Evolutionary conservation across 192 early-diverging fungal genomes (phyloP).

Genomic region (Polychytrium aggregatum): DNA sequence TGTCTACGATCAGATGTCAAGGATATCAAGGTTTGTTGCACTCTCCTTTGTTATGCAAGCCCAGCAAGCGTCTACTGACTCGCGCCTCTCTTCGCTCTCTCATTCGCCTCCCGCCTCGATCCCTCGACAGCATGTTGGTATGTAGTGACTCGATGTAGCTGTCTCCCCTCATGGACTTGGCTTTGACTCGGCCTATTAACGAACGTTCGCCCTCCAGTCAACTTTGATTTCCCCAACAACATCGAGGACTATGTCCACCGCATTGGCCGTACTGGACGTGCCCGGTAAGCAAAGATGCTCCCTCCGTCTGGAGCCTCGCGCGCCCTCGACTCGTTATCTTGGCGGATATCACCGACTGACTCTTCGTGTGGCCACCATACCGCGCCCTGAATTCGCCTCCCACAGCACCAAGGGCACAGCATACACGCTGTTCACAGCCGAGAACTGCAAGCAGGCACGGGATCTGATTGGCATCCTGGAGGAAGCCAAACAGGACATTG

Average conservation of each 20-base stretch:
- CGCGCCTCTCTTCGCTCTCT: no score
- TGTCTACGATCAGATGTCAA: conserved; percentile 34
- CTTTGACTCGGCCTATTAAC: conserved; percentile 13
- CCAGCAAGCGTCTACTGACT: no score
- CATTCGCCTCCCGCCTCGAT: no score
- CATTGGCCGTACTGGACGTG: conserved; percentile 59
- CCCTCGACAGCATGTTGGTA: no score
- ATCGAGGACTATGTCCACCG: conserved; percentile 87
- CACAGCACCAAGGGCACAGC: conserved; percentile 38
- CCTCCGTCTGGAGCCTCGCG: no score
- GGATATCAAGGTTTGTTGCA: conserved; percentile 30
- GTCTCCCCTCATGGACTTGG: no score
- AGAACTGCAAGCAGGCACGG: conserved; percentile 38
- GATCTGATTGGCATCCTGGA: conserved; percentile 40
- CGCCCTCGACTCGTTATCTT: no score
- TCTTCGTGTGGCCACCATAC: no score
- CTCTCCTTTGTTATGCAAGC: no score
- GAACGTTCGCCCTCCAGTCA: conserved; percentile 57
- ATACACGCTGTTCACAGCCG: conserved; percentile 47
- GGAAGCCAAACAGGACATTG: conserved; percentile 46
- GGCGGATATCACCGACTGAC: no score
- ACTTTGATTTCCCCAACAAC: conserved; percentile 92
- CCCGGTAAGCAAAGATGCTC: conserved; percentile 21
- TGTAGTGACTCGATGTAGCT: no score
- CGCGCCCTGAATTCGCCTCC: no score